phyloP scores from a whole-genome alignment of 2,329 filamentous ascomycete species.

The Sporothrix dimorphospora region DNA sequence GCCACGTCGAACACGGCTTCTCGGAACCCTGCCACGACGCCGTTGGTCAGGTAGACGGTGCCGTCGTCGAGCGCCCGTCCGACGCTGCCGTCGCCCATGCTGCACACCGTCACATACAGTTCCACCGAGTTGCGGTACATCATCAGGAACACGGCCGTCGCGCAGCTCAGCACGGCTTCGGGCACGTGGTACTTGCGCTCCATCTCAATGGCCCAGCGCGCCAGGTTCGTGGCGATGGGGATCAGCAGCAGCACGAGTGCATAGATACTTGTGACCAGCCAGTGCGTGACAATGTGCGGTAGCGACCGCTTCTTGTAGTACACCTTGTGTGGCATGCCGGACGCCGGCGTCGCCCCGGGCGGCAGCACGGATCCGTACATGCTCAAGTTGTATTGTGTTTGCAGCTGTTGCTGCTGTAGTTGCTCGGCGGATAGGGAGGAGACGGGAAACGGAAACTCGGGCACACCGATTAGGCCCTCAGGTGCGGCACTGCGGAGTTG shows the following conservation, averaged over 20 bases:
- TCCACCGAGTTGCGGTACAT: constrained; percentile 29
- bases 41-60: constrained; percentile 35
- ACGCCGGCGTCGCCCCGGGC: constrained; percentile 28
- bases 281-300: constrained; percentile 32
- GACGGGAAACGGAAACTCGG: constrained; percentile 19
- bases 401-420: constrained; percentile 23
- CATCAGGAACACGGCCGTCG: constrained; percentile 22
- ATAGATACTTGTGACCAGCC: constrained; percentile 33
- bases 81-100: constrained; percentile 33
- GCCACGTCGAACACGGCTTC: constrained; percentile 34
- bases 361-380: not conserved
- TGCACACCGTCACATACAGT: constrained; percentile 30
- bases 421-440: constrained; percentile 21
- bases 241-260: constrained; percentile 30
- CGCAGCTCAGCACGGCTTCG: constrained; percentile 30
- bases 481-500: constrained; percentile 58
- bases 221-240: constrained; percentile 22
- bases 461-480: constrained; percentile 33
- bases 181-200: constrained; percentile 34
- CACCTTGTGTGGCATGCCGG: not conserved
- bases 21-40: constrained; percentile 38
- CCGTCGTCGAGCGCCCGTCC: constrained; percentile 34
- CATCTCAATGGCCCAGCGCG: constrained; percentile 29
- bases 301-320: constrained; percentile 27
- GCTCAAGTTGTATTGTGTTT: not conserved